Base-by-base conservation (phyloP, 2,329 filamentous ascomycete genomes). In the Aotearoamyces nothofagi region DNA sequence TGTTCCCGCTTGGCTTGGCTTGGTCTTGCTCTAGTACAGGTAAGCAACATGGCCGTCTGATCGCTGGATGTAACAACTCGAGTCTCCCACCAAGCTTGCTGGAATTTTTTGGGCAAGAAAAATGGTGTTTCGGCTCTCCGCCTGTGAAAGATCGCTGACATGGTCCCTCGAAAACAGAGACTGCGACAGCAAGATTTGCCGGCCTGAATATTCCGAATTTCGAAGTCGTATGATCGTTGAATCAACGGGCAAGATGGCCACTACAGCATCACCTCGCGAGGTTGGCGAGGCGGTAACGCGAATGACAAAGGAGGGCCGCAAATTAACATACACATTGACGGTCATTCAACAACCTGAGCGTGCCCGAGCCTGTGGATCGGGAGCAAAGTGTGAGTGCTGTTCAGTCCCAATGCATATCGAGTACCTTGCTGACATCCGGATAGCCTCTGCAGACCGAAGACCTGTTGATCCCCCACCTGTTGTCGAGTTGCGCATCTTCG, bases 321-420 rank as follows among this genome's bases (percentile, higher is more conserved):
- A 64, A 38, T 67, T 94, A 41, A 82, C 72, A 48, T 96, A 96
- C 54, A 64, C 69, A 39, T 61, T 96, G 53, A 73, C 70, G 34
- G 84, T 96, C 32, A 75, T 94, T 44, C 90, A 98, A 56, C 83
- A 96, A 52, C 90, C 90, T 12, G 79, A 92, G 57, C 80, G 86
- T 46, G 87, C 90, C 27, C 71, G 90, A 61, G 90, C 90, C 31
- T 98, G 90, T 53, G 90, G 90, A 46, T 86, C 84, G 31, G 90
- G 90, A 35, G 83, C 83, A 30, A 96, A 96, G 60, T 92, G 83
- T 92, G 65, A 56, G 77, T 33, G 12, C 17, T 23, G n/a, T 16
- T 3, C 8, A 6, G 12, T 16, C 22, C 19, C 5, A 17, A 15
- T n/a, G 17, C n/a, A n/a, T n/a, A n/a, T n/a, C n/a, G n/a, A n/a